Evolutionary conservation across 2,329 filamentous ascomycete species (phyloP).

Genomic region (Cladosporium austrohemisphaericum): DNA sequence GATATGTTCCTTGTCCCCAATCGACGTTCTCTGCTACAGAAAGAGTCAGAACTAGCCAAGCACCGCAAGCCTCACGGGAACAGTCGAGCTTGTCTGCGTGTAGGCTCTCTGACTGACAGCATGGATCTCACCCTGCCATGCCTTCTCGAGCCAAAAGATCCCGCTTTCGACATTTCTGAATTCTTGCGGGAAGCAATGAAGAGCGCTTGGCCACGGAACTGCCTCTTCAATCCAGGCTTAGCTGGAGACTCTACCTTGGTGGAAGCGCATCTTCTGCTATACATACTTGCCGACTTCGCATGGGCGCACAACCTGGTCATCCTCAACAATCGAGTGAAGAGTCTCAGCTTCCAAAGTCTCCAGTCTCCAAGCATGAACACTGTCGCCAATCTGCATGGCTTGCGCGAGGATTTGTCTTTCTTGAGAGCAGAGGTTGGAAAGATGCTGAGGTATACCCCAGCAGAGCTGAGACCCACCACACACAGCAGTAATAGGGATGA

Average conservation of each 20-base stretch:
- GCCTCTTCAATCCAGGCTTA: not conserved
- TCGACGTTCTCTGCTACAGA: no score
- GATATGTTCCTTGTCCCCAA: no score
- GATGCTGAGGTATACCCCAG: constrained; percentile 9
- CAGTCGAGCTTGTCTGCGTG: not conserved
- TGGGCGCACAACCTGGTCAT: not conserved
- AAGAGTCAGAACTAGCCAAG: no score
- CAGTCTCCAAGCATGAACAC: constrained; percentile 13
- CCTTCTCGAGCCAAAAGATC: not conserved
- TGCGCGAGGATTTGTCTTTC: constrained; percentile 15
- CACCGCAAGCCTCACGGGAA: not conserved
- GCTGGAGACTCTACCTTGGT: not conserved
- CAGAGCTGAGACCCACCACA: not conserved
- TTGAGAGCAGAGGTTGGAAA: constrained; percentile 4
- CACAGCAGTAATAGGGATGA: not conserved
- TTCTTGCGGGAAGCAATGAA: not conserved
- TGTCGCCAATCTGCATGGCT: constrained; percentile 16
- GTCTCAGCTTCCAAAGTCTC: constrained; percentile 18
- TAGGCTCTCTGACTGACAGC: not conserved
- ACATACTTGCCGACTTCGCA: not conserved
- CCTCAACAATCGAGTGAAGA: constrained; percentile 17
- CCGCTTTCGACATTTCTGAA: not conserved
- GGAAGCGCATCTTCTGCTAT: not conserved
- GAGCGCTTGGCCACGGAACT: not conserved
- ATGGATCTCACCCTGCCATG: not conserved